Conservation (phyloP, 192 early-diverging fungal genomes). For the Linnemannia hyalina region DNA sequence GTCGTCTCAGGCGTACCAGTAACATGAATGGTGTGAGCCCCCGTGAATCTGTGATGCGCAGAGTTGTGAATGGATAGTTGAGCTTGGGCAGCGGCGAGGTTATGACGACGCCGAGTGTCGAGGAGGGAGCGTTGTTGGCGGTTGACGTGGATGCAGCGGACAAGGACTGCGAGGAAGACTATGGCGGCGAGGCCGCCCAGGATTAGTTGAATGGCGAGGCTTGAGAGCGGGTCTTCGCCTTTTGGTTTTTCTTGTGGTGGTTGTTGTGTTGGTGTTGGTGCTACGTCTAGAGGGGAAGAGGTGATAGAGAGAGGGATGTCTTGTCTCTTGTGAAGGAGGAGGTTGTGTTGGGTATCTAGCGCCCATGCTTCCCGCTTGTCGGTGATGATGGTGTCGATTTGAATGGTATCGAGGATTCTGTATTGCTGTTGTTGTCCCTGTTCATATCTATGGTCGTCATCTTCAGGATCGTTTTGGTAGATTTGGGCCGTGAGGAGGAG, state of each 20-base stretch:
- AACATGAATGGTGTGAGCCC: not conserved
- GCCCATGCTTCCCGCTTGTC: not conserved
- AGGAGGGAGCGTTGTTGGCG: constrained; percentile 10
- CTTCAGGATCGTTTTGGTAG: constrained; percentile 6
- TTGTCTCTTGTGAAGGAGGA: not conserved
- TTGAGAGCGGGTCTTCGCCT: constrained; percentile 27
- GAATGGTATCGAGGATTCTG: not conserved
- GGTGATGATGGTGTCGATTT: not conserved
- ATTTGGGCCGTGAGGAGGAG: not conserved
- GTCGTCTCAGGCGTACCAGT: not conserved
- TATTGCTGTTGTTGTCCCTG: not conserved
- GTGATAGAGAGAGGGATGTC: not conserved
- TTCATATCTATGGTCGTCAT: not conserved
- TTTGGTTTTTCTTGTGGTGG: not conserved
- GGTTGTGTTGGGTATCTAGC: not conserved
- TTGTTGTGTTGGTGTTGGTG: not conserved
- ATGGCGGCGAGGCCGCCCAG: constrained; percentile 12
- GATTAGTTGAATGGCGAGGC: constrained; percentile 26
- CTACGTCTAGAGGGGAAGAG: not conserved
- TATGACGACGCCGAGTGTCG: constrained; percentile 10
- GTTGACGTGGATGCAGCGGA: constrained; percentile 24
- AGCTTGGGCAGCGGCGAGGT: not conserved
- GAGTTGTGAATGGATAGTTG: not conserved
- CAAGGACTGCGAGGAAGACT: constrained; percentile 9
- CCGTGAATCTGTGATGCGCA: not conserved